Conservation (phyloP, 2,329 filamentous ascomycete species). For the Elsinoe arachidis region DNA sequence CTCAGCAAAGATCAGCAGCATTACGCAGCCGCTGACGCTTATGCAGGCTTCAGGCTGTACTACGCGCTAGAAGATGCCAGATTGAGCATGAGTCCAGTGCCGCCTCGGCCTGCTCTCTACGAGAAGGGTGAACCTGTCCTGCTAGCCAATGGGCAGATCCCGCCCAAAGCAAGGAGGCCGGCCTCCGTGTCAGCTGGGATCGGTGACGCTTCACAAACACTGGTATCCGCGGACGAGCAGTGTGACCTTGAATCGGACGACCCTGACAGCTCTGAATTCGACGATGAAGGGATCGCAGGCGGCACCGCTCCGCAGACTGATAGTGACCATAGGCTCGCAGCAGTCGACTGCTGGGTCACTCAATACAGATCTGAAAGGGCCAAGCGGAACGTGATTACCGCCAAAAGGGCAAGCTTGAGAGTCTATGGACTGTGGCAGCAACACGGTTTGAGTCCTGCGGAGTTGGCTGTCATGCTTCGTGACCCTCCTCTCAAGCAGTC, state of each 20-base stretch:
- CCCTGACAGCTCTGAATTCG: slow-evolving; percentile 17
- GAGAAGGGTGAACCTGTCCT: slow-evolving; percentile 60
- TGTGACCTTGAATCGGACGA: slow-evolving; percentile 12
- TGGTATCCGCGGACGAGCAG: not conserved
- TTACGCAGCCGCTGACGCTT: slow-evolving; percentile 76
- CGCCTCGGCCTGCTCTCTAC: slow-evolving; percentile 59
- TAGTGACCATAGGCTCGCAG: slow-evolving; percentile 8
- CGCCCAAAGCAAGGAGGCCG: not conserved
- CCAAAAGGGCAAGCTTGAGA: slow-evolving; percentile 34
- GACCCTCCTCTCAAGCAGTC: slow-evolving; percentile 49
- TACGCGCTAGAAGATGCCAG: slow-evolving; percentile 62
- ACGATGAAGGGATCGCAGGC: slow-evolving; percentile 26
- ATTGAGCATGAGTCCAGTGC: slow-evolving; percentile 56
- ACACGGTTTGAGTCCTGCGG: slow-evolving; percentile 38
- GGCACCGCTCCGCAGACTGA: slow-evolving; percentile 1
- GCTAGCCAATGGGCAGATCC: slow-evolving; percentile 38
- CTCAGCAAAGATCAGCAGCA: slow-evolving; percentile 57
- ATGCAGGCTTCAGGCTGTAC: slow-evolving; percentile 67
- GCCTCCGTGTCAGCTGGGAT: not conserved
- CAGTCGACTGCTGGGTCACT: slow-evolving; percentile 18
- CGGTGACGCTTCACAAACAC: too few relatives aligned
- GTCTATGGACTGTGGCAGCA: slow-evolving; percentile 60
- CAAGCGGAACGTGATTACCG: not conserved
- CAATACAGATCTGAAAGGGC: not conserved
- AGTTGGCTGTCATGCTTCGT: slow-evolving; percentile 49